A percentile compares a stretch with the other conserved stretches of the same genome.
Evolutionary conservation across 805 yeast genomes (phyloP).

Genomic region (Wickerhamiella vanderwaltii): DNA sequence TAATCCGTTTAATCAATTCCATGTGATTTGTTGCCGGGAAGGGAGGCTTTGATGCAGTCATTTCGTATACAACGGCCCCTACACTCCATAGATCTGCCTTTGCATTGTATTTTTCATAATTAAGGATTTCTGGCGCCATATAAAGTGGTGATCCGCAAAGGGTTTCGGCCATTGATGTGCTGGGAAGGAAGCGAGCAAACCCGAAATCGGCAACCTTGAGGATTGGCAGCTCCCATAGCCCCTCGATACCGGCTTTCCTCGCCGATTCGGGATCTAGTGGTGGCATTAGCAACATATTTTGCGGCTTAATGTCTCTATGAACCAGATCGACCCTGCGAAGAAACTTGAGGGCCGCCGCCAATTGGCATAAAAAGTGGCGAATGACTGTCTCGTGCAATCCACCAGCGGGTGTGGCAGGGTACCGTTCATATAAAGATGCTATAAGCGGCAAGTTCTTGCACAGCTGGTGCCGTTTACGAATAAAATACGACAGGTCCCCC

Average conservation of each 20-base stretch:
- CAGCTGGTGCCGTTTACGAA: slow-evolving; percentile 61
- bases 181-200: slow-evolving; percentile 87
- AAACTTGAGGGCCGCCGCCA: slow-evolving; percentile 73
- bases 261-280: slow-evolving; percentile 63
- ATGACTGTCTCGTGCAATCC: slow-evolving; percentile 74
- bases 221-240: slow-evolving; percentile 79
- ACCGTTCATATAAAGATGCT: slow-evolving; percentile 60
- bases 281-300: slow-evolving; percentile 67
- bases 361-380: slow-evolving; percentile 73
- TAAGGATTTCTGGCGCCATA: slow-evolving; percentile 95
- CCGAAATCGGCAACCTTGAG: slow-evolving; percentile 96
- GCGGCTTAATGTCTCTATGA: slow-evolving; percentile 94
- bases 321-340: slow-evolving; percentile 73
- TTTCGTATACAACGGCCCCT: slow-evolving; percentile 90
- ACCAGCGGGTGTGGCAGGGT: slow-evolving; percentile 67
- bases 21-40: slow-evolving; percentile 88
- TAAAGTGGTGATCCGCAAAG: slow-evolving; percentile 94
- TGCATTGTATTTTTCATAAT: slow-evolving; percentile 92
- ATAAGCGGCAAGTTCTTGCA: slow-evolving; percentile 66
- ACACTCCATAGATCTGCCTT: slow-evolving; percentile 98
- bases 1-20: slow-evolving; percentile 76
- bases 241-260: slow-evolving; percentile 46
- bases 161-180: slow-evolving; percentile 90
- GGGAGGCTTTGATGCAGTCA: slow-evolving; percentile 95
- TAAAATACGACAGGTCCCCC: slow-evolving; percentile 85